Base-by-base conservation (phyloP, 169 alveolate species). In the Plasmodium falciparum region DNA sequence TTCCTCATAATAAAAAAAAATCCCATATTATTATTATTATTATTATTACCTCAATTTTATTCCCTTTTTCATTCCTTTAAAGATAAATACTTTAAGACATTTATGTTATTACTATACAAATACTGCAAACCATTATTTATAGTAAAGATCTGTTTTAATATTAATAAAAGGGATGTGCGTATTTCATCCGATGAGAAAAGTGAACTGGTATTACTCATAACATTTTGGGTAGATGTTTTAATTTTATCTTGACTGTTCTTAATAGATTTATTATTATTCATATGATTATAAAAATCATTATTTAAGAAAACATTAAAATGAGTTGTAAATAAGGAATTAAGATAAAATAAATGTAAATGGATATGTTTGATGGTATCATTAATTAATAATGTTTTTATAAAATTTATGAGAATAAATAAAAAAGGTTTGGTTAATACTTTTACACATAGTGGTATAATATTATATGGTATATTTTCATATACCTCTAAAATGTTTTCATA, bases 381-480 rank as follows among this genome's bases (percentile, higher is more conserved):
- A 62, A 70, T 29, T 63, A 63, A 91, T 59, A 73, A 22, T 50
- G 88, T 86, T 61, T 92, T 92, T 45, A 62, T 88, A 56, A 61
- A 92, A 88, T 72, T 92, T 56, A 59, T 72, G 47, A 61, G 74
- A 7, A 67, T 45, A 78, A 43, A 89, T 88, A 86, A 52, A 71
- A 73, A 92, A 11, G 90, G 92, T 69, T 65, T 89, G 33, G 72
- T 71, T 73, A 69, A 54, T 33, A 67, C 69, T 52, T 73, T 92
- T 56, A 49, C 89, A 50, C 89, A 92, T 54, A 75, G 45, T 65
- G 89, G 89, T 0, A 90, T 93, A 24, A 86, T 62, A 56, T 63
- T 59, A 24, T 86, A 73, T 7, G 97, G 97, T 45, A 93, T 93
- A 17, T 66, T 74, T 50, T 88, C 95, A 76, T 95, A 95, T 20